A percentile compares a stretch with the other conserved stretches of the same genome.
phyloP scores from a whole-genome alignment of 163 green algal species.

The Smithsoniella earleae region DNA sequence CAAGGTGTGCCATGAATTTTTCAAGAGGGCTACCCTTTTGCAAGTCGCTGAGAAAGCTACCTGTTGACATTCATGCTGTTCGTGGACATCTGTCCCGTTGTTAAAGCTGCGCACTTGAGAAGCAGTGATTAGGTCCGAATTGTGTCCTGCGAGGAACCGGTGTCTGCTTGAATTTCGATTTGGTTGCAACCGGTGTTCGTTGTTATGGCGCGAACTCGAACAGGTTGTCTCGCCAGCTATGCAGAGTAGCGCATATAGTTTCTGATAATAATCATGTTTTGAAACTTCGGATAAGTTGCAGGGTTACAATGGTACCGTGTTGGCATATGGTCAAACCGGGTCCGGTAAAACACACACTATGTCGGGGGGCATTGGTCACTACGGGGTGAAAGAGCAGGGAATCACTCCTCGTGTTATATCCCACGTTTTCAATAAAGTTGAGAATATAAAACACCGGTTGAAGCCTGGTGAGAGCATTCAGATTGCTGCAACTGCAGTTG shows the following conservation, averaged over 20 bases:
- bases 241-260: too few species aligned
- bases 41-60: neutral
- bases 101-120: neutral
- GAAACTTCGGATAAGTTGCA: too few species aligned
- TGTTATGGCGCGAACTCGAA: too few species aligned
- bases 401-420: slow-evolving; percentile 49
- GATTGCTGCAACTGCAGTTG: slow-evolving; percentile 46
- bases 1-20: slow-evolving; percentile 40
- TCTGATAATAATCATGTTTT: too few species aligned
- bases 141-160: too few species aligned
- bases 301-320: slow-evolving; percentile 60
- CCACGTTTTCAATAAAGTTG: slow-evolving; percentile 44
- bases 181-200: too few species aligned
- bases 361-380: slow-evolving; percentile 51
- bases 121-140: neutral
- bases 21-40: neutral
- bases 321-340: slow-evolving; percentile 62
- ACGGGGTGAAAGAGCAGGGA: slow-evolving; percentile 45
- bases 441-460: slow-evolving; percentile 39
- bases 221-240: too few species aligned
- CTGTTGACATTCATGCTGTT: neutral
- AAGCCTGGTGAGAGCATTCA: slow-evolving; percentile 51
- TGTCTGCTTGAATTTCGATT: too few species aligned
- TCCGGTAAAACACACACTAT: slow-evolving; percentile 65
- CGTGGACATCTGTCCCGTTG: neutral